Base-by-base conservation (phyloP, 192 early-diverging fungal species). In the Rhizophagus clarus region DNA sequence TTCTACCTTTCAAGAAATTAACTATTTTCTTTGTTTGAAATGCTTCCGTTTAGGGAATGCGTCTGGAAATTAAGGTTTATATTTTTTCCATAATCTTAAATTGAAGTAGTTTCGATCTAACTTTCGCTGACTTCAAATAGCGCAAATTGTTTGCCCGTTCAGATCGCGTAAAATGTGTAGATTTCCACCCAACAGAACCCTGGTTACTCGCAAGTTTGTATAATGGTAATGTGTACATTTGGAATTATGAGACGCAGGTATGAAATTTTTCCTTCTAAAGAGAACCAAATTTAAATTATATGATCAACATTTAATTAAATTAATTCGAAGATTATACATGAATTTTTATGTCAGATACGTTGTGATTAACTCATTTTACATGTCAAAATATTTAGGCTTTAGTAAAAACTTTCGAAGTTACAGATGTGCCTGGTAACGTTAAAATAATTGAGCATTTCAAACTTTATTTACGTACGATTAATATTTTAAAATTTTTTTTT, bases 181-280 rank as follows among this genome's bases (percentile, higher is more conserved):
- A 99, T 88, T 94, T 97, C 86, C 98, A 99, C 84, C 98, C 98
- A 20, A 95, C 96, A 8, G 98, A 99, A 85, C 96, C 98, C 49
- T 99, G 98, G 98, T 89, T 99, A 66, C 90, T 99, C 78, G 92
- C 97, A 28, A 94, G 95, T 80, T 91, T 99, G 71, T 99, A 99
- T 86, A 96, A 95, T 84, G 98, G 98, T 67, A 92, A 95, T 70
- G 93, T 95, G 7, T 92, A 96, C 77, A 96, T 99, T 60, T 99
- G 97, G 97, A 99, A 99, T 89, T 95, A 99, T 81, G 97, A 99
- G 85, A 99, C 95, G 17, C 93, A 96, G 89, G 95, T 94, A 81
- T 37, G 72, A 15, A 28, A 24, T 5, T 56, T 20, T 49, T 15
- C 6, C 14, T 56, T 56, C 15, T 20, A 56, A 56, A 17, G 15